phyloP scores from a whole-genome alignment of 768 basidiomycete genomes.

The Pleurotus citrinopileatus region DNA sequence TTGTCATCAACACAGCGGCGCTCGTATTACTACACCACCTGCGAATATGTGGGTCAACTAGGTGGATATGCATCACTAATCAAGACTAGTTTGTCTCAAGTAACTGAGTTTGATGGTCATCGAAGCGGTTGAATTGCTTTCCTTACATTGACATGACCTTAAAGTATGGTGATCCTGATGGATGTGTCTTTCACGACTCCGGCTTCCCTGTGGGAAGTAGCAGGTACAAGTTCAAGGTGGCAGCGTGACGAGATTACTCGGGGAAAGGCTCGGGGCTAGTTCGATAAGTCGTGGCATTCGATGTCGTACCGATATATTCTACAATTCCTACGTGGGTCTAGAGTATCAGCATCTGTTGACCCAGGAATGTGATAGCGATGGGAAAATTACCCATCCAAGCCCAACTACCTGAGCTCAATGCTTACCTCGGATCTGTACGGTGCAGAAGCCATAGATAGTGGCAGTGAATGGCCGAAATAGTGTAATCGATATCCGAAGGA shows the following conservation, averaged over 20 bases:
- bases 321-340: not conserved
- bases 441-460: not conserved
- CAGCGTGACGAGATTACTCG: constrained; percentile 9
- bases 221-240: not conserved
- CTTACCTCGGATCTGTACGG: not conserved
- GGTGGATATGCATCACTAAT: no score
- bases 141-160: constrained; percentile 4
- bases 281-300: not conserved
- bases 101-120: not conserved
- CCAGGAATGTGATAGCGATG: not conserved
- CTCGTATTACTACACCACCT: no score
- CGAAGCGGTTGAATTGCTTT: not conserved
- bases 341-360: not conserved
- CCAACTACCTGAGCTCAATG: no score
- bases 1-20: no score
- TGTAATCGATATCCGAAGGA: not conserved
- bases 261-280: constrained; percentile 9
- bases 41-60: no score
- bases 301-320: constrained; percentile 7
- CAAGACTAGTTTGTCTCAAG: no score
- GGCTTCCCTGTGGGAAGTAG: constrained; percentile 6
- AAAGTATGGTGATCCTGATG: not conserved
- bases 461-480: not conserved
- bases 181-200: not conserved
- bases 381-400: not conserved